Evolutionary conservation across 805 yeast species (phyloP).

Genomic region (Ogataea henricii): DNA sequence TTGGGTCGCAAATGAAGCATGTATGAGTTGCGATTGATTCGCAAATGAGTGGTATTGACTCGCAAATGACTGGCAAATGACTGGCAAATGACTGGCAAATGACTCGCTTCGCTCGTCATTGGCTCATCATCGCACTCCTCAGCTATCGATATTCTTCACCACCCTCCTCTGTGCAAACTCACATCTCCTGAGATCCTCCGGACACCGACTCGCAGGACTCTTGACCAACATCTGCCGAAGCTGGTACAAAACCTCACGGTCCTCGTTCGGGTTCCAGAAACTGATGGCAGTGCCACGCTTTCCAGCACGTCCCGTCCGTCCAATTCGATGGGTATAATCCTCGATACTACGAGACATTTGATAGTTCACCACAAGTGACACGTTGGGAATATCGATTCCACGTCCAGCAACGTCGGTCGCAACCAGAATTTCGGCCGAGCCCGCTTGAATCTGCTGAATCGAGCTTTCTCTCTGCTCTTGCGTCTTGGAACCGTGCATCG

Average conservation of each 20-base stretch:
- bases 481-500: conserved; percentile 83
- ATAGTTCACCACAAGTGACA: conserved; percentile 80
- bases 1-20: too few relatives aligned
- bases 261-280: conserved; percentile 57
- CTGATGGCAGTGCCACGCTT: conserved; percentile 74
- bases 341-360: conserved; percentile 81
- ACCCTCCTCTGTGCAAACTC: conserved; percentile 23
- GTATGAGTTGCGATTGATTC: too few relatives aligned
- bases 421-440: conserved; percentile 62
- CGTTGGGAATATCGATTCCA: conserved; percentile 90
- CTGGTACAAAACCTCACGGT: conserved; percentile 52
- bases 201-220: conserved; percentile 40
- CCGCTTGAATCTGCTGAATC: conserved; percentile 55
- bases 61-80: too few relatives aligned
- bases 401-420: conserved; percentile 97
- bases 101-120: neutral
- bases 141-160: conserved; percentile 19
- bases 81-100: neutral
- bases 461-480: conserved; percentile 88
- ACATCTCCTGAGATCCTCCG: conserved; percentile 39
- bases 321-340: conserved; percentile 88
- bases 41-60: too few relatives aligned
- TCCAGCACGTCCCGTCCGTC: conserved; percentile 97
- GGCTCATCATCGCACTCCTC: too few relatives aligned
- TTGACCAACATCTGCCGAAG: conserved; percentile 50